These are phyloP conservation scores for Cutaneotrichosporon sp. DNA, from an alignment of 1,284 basidiomycete species.

Conservation along the genomic window DNA sequence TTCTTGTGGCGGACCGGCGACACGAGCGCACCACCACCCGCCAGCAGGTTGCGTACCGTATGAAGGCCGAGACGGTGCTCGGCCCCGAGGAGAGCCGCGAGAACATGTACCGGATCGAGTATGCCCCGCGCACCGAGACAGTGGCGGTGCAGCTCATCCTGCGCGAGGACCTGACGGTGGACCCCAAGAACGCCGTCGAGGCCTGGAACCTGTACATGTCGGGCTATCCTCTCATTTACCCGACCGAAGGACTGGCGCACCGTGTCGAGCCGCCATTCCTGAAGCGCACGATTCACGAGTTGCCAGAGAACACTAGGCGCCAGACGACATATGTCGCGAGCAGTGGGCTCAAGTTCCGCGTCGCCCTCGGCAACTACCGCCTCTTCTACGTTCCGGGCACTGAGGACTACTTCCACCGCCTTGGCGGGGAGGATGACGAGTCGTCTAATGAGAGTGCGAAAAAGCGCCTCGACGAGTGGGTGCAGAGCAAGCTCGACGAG, in stretches of 20 bases:
- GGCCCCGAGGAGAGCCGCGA: slow-evolving; percentile 92
- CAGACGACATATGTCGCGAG: slow-evolving; percentile 36
- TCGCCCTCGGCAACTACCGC: slow-evolving; percentile 67
- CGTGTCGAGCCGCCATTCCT: slow-evolving; percentile 71
- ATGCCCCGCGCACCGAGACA: slow-evolving; percentile 71
- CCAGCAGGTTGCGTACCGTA: slow-evolving; percentile 79
- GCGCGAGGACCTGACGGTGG: slow-evolving; percentile 81
- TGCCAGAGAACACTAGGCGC: slow-evolving; percentile 20
- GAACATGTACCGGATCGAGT: slow-evolving; percentile 87
- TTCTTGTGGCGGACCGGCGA: slow-evolving; percentile 72
- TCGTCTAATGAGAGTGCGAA: slow-evolving; percentile 24
- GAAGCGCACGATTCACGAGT: slow-evolving; percentile 54
- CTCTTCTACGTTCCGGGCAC: slow-evolving; percentile 65
- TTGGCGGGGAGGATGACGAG: background rate
- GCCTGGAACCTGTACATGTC: slow-evolving; percentile 89
- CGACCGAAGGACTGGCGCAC: slow-evolving; percentile 56
- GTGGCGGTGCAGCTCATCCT: slow-evolving; percentile 83
- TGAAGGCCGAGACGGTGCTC: slow-evolving; percentile 76
- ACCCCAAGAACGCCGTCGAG: slow-evolving; percentile 77
- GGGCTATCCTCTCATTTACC: slow-evolving; percentile 67
- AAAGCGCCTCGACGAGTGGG: slow-evolving; percentile 19
- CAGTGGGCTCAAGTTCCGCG: slow-evolving; percentile 53
- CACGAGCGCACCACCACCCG: slow-evolving; percentile 65
- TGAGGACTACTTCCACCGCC: slow-evolving; percentile 50
- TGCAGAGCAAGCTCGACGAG: slow-evolving; percentile 6